Conservation (phyloP, 78 protist genomes). For the Chrysochromulina tobinii region DNA sequence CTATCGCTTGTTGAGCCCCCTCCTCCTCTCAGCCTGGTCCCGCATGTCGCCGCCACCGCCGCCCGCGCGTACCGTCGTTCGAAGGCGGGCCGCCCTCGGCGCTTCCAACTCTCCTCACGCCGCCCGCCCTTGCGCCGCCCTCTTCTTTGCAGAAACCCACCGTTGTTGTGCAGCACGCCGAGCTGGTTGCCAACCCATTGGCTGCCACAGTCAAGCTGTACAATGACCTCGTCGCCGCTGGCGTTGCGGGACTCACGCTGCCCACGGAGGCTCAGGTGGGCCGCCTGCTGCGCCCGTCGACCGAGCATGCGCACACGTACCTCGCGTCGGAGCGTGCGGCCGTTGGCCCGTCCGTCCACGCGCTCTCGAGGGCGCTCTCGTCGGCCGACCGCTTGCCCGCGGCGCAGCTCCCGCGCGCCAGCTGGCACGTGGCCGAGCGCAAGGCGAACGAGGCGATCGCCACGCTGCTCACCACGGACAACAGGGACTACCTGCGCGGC, state of each 20-base stretch:
- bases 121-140: background rate
- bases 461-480: constrained; percentile 1
- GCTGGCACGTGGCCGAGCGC: background rate
- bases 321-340: background rate
- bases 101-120: too few relatives aligned
- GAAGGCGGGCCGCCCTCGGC: too few relatives aligned
- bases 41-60: too few relatives aligned
- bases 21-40: too few relatives aligned
- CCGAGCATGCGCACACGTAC: background rate
- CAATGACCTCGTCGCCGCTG: background rate
- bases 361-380: background rate
- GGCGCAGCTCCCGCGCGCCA: background rate
- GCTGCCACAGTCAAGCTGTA: background rate
- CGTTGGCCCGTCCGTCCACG: background rate
- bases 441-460: background rate
- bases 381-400: background rate
- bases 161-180: background rate
- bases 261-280: background rate
- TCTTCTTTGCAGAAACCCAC: background rate
- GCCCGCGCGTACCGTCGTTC: too few relatives aligned
- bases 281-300: background rate
- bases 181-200: background rate
- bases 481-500: constrained; percentile 7
- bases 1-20: too few relatives aligned
- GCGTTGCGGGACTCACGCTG: background rate